Conservation (phyloP, 2,329 filamentous ascomycete species). For the Zasmidium angulare region DNA sequence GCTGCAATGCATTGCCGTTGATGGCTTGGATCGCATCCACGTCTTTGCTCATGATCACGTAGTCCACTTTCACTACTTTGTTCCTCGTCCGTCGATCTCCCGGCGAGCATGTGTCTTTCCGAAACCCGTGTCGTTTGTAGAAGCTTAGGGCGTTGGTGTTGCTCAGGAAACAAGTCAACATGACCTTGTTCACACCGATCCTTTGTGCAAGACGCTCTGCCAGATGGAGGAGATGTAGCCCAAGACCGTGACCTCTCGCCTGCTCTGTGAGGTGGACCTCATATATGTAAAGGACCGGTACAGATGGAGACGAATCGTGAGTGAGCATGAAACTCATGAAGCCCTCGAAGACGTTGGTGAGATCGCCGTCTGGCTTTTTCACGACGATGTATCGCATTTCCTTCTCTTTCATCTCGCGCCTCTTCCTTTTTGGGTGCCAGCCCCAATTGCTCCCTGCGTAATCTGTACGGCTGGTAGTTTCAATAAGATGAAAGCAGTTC, state of each 20-base stretch:
- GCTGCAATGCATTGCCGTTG: not conserved
- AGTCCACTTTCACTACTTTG: constrained; percentile 50
- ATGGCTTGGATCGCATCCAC: not conserved
- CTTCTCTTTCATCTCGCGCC: constrained; percentile 64
- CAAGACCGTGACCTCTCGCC: constrained; percentile 63
- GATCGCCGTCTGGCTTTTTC: not conserved
- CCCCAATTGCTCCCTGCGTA: constrained; percentile 63
- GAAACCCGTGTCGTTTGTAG: constrained; percentile 61
- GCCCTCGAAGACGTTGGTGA: constrained; percentile 16
- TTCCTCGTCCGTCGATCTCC: constrained; percentile 50
- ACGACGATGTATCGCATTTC: constrained; percentile 70
- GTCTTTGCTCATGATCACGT: constrained; percentile 54
- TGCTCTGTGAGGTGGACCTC: constrained; percentile 67
- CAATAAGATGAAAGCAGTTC: constrained; percentile 57
- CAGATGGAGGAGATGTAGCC: constrained; percentile 58
- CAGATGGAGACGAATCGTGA: constrained; percentile 58
- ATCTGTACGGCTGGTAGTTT: constrained; percentile 62
- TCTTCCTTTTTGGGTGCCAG: constrained; percentile 49
- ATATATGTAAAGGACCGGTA: constrained; percentile 73
- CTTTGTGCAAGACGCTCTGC: constrained; percentile 55
- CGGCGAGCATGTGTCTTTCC: constrained; percentile 54
- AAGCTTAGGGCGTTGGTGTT: constrained; percentile 61
- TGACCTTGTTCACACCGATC: constrained; percentile 63
- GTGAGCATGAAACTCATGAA: constrained; percentile 71
- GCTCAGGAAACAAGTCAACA: constrained; percentile 70